phyloP scores from a whole-genome alignment of 179 eudicot species.

The Silene coronaria region DNA sequence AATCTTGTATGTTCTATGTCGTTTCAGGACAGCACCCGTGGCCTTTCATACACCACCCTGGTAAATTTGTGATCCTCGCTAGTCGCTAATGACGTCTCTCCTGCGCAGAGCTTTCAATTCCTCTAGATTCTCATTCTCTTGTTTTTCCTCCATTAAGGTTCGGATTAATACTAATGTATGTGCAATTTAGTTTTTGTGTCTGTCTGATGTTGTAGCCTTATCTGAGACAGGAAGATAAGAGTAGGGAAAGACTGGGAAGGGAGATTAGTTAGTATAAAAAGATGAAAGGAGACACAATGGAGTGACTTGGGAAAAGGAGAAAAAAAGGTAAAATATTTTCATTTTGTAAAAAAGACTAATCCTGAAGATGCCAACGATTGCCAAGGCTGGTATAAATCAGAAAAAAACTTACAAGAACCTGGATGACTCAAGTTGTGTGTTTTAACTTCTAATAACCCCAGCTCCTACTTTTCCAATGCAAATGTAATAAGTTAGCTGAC shows the following conservation, averaged over 20 bases:
- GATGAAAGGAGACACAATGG: not conserved
- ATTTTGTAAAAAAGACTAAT: not conserved
- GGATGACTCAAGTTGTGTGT: not conserved
- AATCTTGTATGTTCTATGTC: not conserved
- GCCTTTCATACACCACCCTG: not conserved
- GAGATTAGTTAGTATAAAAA: not conserved
- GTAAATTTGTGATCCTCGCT: not conserved
- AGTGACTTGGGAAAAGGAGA: not conserved
- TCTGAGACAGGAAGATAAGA: not conserved
- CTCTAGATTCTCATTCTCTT: not conserved
- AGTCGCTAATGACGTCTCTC: not conserved
- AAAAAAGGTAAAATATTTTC: not conserved
- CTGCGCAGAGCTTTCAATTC: not conserved
- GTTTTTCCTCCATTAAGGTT: not conserved
- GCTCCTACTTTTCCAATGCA: not conserved
- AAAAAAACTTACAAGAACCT: not conserved
- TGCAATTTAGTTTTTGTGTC: not conserved
- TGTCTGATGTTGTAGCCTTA: not conserved
- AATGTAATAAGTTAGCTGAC: not conserved
- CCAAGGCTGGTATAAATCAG: not conserved
- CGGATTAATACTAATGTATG: not conserved
- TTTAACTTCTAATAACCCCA: not conserved
- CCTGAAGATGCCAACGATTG: not conserved
- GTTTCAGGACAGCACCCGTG: not conserved
- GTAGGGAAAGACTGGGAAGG: not conserved